Base-by-base conservation (phyloP, 805 yeast genomes). In the Kuraishia cidri region DNA sequence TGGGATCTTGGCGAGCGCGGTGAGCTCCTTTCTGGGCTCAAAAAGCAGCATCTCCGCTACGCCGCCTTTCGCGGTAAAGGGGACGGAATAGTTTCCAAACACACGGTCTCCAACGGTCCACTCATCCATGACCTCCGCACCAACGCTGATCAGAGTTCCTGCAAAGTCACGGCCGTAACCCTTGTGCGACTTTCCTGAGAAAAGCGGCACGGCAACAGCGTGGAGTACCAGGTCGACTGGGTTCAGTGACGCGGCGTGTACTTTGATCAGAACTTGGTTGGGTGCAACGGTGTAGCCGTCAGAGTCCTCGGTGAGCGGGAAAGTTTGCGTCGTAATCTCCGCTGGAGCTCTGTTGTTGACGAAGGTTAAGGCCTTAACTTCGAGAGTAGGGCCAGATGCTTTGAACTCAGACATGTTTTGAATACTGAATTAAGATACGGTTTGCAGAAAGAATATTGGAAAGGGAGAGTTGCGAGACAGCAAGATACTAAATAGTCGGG, bases 1-100 rank as follows among this genome's bases (percentile, higher is more conserved):
- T 3, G 85, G 79, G 30, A 67, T 66, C 30, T 58, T 60, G 18
- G 10, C 16, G 10, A 16, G 20, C 12, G 12, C 19, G 13, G 2
- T 13, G 17, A 9, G 17, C 17, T 6, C 30, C n/a, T n/a, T n/a
- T n/a, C n/a, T n/a, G 23, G 23, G 23, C 9, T 20, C 10, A 7
- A 20, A 7, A 7, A 10, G 9, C 9, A 20, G 7, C 7, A 7
- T 7, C 23, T 20, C 23, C 9, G 9, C 10, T 10, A 20, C 9
- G 9, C 9, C 23, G 23, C 23, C 23, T 10, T 10, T 20, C 10
- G 23, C 23, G 9, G 23, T 10, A 2, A 16, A 31, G 4, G 24
- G 28, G 29, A 12, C 19, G 16, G 7, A 11, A 17, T 12, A 12
- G 24, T 11, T 15, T 24, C 53, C 52, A 26, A 30, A 42, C n/a